A percentile compares a stretch with the other conserved stretches of the same genome.
These are phyloP conservation scores for Filosporella fistucella DNA, from an alignment of 495 filamentous ascomycete species.

Conservation along the genomic window DNA sequence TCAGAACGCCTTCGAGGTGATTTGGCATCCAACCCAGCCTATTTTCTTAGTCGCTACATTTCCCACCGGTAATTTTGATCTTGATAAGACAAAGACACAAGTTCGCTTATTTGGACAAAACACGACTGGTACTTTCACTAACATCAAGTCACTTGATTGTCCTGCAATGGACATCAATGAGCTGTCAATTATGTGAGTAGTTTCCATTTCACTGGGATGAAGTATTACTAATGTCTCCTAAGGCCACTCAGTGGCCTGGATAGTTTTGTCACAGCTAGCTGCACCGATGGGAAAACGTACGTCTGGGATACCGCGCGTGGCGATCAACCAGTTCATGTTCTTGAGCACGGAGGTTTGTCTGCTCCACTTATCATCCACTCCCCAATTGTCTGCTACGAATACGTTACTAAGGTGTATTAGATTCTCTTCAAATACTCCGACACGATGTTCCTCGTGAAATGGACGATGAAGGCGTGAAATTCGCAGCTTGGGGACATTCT, in stretches of 20 bases:
- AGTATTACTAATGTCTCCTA: constrained; percentile 29
- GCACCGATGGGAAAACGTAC: constrained; percentile 78
- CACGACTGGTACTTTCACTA: constrained; percentile 6
- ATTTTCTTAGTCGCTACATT: constrained; percentile 60
- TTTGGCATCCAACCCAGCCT: constrained; percentile 64
- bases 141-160: constrained; percentile 54
- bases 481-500: constrained; percentile 71
- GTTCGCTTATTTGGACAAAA: constrained; percentile 36
- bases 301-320: constrained; percentile 74
- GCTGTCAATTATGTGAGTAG: constrained; percentile 53
- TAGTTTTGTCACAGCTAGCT: constrained; percentile 71
- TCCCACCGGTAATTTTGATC: constrained; percentile 29
- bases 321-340: constrained; percentile 52
- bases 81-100: constrained; percentile 33
- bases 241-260: constrained; percentile 39
- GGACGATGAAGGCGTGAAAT: constrained; percentile 76
- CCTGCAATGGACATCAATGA: constrained; percentile 85
- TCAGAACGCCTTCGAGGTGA: constrained; percentile 74
- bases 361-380: background rate
- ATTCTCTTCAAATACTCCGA: constrained; percentile 57
- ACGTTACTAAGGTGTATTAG: constrained; percentile 13
- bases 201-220: constrained; percentile 13
- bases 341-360: constrained; percentile 55
- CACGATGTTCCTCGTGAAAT: constrained; percentile 53
- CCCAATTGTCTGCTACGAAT: background rate